Evolutionary conservation across 148 eudicot species (phyloP).

Genomic region (Spergularia bocconei): DNA sequence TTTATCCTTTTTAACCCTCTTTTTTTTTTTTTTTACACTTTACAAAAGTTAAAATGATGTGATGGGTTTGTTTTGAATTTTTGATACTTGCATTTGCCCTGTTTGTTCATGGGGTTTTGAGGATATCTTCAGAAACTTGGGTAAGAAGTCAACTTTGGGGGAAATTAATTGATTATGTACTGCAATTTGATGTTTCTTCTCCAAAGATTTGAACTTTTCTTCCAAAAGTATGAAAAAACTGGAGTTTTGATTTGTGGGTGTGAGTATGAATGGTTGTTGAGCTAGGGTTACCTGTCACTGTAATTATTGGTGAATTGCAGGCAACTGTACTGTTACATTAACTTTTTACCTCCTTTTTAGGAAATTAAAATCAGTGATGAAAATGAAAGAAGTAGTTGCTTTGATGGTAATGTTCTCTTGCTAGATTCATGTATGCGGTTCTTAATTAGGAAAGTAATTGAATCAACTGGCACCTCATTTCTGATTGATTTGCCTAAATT

Average conservation of each 20-base stretch:
- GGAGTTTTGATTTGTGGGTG: not conserved
- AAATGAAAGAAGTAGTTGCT: not conserved
- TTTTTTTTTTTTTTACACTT: too few species aligned
- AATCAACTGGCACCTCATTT: not conserved
- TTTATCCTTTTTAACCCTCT: not conserved
- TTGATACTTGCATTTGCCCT: not conserved
- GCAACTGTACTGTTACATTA: not conserved
- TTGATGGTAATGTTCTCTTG: not conserved
- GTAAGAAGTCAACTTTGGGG: not conserved
- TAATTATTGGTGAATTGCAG: not conserved
- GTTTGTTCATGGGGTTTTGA: not conserved
- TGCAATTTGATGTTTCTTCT: not conserved
- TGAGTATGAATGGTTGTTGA: constrained; percentile 11
- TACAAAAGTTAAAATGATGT: not conserved
- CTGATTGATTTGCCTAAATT: not conserved
- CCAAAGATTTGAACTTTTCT: not conserved
- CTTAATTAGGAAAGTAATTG: not conserved
- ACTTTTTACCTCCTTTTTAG: not conserved
- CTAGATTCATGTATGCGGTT: not conserved
- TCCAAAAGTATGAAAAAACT: not conserved
- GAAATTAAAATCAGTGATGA: not conserved
- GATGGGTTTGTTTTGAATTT: not conserved
- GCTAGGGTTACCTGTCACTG: not conserved
- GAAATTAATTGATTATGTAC: not conserved
- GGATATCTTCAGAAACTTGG: not conserved